Base-by-base conservation (phyloP, 1,284 basidiomycete genomes). In the Ustilago cynodontis region DNA sequence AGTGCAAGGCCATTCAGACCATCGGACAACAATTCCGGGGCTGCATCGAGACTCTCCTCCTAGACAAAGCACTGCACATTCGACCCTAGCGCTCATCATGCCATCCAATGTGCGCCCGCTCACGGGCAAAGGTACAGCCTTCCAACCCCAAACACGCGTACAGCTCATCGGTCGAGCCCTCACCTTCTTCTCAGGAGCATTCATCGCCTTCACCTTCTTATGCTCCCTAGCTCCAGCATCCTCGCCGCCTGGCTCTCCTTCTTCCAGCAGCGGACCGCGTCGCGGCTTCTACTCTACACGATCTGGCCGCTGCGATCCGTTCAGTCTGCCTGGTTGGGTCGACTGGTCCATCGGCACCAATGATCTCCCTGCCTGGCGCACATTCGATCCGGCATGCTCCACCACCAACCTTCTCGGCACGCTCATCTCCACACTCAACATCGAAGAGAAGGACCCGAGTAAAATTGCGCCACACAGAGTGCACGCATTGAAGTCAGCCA, bases 291-390 rank as follows among this genome's bases (percentile, higher is more conserved):
- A 31, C 31, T 59, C 66, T 1, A 65, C 59, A 1, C 45, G 24
- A 4, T 71, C 67, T 4, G 56, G 52, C 16, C 53, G 55, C 33
- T 82, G 80, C 51, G 69, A 78, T 31, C 80, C 80, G 0, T 82
- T 82, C 56, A 62, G 62, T 31, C 65, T 76, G 22, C 80, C 80
- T 3, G 80, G 80, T 5, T 82, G 68, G 64, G 72, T 80, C 20
- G 66, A 78, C 47, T 74, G 67, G 70, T 69, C 80, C 26, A 69
- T 72, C 24, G 65, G 68, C 13, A 64, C 76, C 18, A 61, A 62
- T 35, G 72, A 72, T 11, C 59, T 81, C 9, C 71, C 78, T 4
- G 74, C 78, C 18, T 82, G 76, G 73, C 68, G 71, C 22, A 80
- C 76, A 1, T 80, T 80, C 45, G 78, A 80, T 37, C 67, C 76